A percentile compares a stretch with the other conserved stretches of the same genome.
phyloP scores from a whole-genome alignment of 2,329 filamentous ascomycete genomes.

The Xylariomycetidae sp. region DNA sequence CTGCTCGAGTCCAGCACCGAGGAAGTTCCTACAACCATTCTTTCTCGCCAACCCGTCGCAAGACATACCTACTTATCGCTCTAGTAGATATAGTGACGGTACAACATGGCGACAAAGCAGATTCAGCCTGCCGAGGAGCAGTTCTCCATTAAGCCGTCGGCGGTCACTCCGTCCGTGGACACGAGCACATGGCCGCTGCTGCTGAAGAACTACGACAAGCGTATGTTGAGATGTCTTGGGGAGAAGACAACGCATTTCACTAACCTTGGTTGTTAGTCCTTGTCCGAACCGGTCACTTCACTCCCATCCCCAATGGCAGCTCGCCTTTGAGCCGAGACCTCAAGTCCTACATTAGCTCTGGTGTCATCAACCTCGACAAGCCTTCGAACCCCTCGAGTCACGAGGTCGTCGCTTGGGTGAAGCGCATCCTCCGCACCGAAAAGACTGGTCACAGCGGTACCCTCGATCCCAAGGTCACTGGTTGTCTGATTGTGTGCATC shows the following conservation, averaged over 20 bases:
- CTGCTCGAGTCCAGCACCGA: slow-evolving; percentile 11
- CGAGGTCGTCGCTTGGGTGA: slow-evolving; percentile 99
- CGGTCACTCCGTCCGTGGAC: slow-evolving; percentile 69
- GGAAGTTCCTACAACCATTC: slow-evolving; percentile 15
- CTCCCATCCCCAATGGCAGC: slow-evolving; percentile 89
- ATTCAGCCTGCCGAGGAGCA: slow-evolving; percentile 22
- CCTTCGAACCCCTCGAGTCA: slow-evolving; percentile 96
- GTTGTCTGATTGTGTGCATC: slow-evolving; percentile 75
- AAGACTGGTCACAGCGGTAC: slow-evolving; percentile 99
- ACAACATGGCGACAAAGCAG: slow-evolving; percentile 19
- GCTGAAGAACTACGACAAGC: slow-evolving; percentile 91
- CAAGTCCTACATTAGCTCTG: slow-evolving; percentile 93
- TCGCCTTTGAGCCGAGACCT: slow-evolving; percentile 88
- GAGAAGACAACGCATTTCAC: slow-evolving; percentile 7
- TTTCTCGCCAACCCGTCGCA: slow-evolving; percentile 14
- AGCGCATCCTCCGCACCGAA: slow-evolving; percentile 91
- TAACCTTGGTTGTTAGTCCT: slow-evolving; percentile 54
- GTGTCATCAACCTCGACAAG: slow-evolving; percentile 98
- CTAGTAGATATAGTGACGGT: slow-evolving; percentile 15
- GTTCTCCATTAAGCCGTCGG: slow-evolving; percentile 77
- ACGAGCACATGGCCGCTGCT: slow-evolving; percentile 89
- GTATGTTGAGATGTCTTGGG: slow-evolving; percentile 47
- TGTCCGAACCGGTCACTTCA: slow-evolving; percentile 92
- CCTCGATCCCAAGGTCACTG: slow-evolving; percentile 75
- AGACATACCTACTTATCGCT: slow-evolving; percentile 9